Conservation (phyloP, 805 yeast species). For the Kodamaea kaohsiungensis region DNA sequence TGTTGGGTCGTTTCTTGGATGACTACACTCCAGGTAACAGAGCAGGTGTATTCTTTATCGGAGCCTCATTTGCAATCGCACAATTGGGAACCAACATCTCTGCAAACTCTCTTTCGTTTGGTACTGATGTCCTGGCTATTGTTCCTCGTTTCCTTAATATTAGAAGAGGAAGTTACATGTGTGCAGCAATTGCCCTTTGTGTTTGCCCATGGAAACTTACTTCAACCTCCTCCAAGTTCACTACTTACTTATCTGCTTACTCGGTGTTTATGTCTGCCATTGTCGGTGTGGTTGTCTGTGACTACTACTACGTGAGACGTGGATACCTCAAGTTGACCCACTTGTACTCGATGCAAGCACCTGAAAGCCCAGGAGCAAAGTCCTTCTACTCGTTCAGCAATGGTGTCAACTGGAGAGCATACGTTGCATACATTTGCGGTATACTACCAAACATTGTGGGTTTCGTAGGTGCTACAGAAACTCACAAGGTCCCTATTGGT, state of each 20-base stretch:
- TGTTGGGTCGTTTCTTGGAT: conserved; percentile 60
- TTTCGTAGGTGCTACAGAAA: conserved; percentile 79
- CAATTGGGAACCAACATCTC: conserved; percentile 79
- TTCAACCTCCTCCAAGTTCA: conserved; percentile 68
- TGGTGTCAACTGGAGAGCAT: conserved; percentile 86
- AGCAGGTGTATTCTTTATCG: conserved; percentile 77
- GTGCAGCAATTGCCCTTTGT: conserved; percentile 68
- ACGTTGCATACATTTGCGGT: conserved; percentile 76
- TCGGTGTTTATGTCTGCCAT: conserved; percentile 81
- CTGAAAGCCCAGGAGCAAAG: conserved; percentile 27
- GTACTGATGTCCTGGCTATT: conserved; percentile 70
- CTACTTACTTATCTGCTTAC: conserved; percentile 79
- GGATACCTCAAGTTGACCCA: conserved; percentile 67
- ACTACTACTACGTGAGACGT: conserved; percentile 69
- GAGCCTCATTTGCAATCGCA: conserved; percentile 70
- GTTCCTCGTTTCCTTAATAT: conserved; percentile 67
- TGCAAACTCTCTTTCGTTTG: conserved; percentile 70
- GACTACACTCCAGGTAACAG: conserved; percentile 58
- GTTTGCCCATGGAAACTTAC: conserved; percentile 85
- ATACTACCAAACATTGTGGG: conserved; percentile 85
- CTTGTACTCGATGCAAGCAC: conserved; percentile 52
- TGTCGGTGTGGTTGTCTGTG: conserved; percentile 73
- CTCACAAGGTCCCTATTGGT: conserved; percentile 69
- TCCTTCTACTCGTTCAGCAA: conserved; percentile 60
- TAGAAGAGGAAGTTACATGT: conserved; percentile 77